phyloP scores from a whole-genome alignment of 257 asterid genomes.

The Prunella vulgaris region DNA sequence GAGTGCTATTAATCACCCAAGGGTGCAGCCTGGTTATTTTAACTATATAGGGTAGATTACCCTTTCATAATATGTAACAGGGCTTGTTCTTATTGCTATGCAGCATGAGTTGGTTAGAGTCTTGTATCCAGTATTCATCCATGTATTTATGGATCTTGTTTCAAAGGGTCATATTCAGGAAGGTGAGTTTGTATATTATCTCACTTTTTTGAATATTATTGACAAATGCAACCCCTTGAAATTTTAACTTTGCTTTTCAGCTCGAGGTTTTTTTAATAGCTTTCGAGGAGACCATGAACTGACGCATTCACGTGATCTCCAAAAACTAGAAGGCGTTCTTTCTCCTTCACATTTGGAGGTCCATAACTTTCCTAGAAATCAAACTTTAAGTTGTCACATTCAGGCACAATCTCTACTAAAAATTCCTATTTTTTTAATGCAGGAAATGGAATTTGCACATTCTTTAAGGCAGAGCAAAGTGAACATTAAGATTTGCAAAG shows the following conservation, averaged over 20 bases:
- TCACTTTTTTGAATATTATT: neutral
- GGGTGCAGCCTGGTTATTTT: neutral
- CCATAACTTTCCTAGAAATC: constrained; percentile 32
- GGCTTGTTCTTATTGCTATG: constrained; percentile 6
- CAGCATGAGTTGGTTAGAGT: constrained; percentile 99
- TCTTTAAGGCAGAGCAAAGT: constrained; percentile 86
- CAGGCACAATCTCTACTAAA: constrained; percentile 17
- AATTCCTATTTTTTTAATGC: constrained; percentile 11
- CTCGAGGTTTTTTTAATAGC: constrained; percentile 81
- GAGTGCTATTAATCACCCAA: neutral
- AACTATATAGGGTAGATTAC: neutral
- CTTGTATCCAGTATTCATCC: constrained; percentile 90
- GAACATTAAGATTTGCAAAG: constrained; percentile 87
- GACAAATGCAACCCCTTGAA: constrained; percentile 15
- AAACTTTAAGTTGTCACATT: constrained; percentile 19
- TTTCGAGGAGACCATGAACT: constrained; percentile 95
- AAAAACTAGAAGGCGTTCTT: constrained; percentile 90
- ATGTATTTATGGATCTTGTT: constrained; percentile 96
- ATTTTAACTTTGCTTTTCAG: constrained; percentile 37
- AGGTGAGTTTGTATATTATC: constrained; percentile 44
- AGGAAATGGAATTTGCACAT: constrained; percentile 99
- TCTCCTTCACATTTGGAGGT: constrained; percentile 96
- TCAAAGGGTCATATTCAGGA: constrained; percentile 90
- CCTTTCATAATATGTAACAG: constrained; percentile 3
- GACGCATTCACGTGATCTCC: constrained; percentile 87